Percentiles rank a stretch among this genome's conserved stretches.
Conservation (phyloP, 768 basidiomycete genomes). For the Leccinum fibrillosum region DNA sequence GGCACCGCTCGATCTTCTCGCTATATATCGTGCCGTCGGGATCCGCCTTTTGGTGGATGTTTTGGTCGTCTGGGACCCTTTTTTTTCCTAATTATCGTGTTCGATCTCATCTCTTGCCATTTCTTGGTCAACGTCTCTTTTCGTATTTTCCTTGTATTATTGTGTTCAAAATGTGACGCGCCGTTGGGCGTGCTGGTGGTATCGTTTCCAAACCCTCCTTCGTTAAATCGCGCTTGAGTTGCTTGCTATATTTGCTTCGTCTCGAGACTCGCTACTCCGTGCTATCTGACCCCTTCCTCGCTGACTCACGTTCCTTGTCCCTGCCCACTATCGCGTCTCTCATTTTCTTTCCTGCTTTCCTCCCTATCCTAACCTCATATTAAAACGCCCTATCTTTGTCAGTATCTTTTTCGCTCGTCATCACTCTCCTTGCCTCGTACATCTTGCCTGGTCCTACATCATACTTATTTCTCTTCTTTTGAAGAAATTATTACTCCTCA, state of each 20-base stretch:
- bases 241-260: slow-evolving; percentile 8
- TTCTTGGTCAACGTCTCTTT: slow-evolving; percentile 6
- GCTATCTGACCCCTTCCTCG: slow-evolving; percentile 11
- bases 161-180: slow-evolving; percentile 7
- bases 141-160: slow-evolving; percentile 14
- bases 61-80: slow-evolving; percentile 1
- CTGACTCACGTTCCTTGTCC: slow-evolving; percentile 6
- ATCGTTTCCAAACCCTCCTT: slow-evolving; percentile 1
- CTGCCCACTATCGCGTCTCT: neutral
- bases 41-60: slow-evolving; percentile 7
- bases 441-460: neutral
- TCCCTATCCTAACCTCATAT: neutral
- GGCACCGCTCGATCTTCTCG: neutral
- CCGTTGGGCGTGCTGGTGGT: slow-evolving; percentile 7
- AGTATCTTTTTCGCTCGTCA: neutral
- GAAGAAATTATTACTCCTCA: slow-evolving; percentile 1
- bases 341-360: neutral
- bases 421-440: neutral
- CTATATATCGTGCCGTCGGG: slow-evolving; percentile 5
- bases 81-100: slow-evolving; percentile 1
- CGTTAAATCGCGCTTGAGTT: neutral
- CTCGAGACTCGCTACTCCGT: slow-evolving; percentile 10
- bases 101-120: slow-evolving; percentile 14
- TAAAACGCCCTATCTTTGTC: slow-evolving; percentile 1
- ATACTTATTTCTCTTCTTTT: neutral